A percentile compares a stretch with the other conserved stretches of the same genome.
Evolutionary conservation across 2,329 filamentous ascomycete species (phyloP).

Genomic region (Aspergillus alliaceus): DNA sequence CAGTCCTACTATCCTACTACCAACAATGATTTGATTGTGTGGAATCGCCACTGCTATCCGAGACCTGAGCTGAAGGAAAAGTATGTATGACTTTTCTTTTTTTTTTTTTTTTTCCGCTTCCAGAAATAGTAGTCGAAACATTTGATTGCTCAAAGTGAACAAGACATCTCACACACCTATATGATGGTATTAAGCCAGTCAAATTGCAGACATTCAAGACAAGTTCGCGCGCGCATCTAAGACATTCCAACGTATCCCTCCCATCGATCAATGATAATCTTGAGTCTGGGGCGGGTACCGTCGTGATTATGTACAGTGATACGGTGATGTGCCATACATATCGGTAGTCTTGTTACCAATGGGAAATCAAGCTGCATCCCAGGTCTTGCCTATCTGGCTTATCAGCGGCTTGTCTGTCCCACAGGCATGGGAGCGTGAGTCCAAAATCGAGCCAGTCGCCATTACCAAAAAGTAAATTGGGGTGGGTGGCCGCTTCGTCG

Average conservation of each 20-base stretch:
- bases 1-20: neutral
- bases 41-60: constrained; percentile 8
- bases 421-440: constrained; percentile 12
- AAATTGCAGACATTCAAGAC: neutral
- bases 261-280: constrained; percentile 2
- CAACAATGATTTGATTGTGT: constrained; percentile 1
- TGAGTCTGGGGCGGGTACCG: neutral
- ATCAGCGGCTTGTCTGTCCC: constrained; percentile 19
- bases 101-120: too few relatives aligned
- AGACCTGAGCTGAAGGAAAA: constrained; percentile 2
- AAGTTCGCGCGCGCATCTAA: neutral
- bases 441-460: constrained; percentile 15
- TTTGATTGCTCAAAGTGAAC: neutral
- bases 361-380: constrained; percentile 2
- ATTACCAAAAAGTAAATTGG: constrained; percentile 6
- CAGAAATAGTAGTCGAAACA: constrained; percentile 5
- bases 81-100: too few relatives aligned
- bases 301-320: neutral
- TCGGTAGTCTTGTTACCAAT: constrained; percentile 14
- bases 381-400: constrained; percentile 16
- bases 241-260: neutral
- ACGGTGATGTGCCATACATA: constrained; percentile 13
- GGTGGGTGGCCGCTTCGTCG: constrained; percentile 5
- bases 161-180: neutral
- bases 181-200: neutral